Base-by-base conservation (phyloP, 2,329 filamentous ascomycete species). In the Fusarium sp. region DNA sequence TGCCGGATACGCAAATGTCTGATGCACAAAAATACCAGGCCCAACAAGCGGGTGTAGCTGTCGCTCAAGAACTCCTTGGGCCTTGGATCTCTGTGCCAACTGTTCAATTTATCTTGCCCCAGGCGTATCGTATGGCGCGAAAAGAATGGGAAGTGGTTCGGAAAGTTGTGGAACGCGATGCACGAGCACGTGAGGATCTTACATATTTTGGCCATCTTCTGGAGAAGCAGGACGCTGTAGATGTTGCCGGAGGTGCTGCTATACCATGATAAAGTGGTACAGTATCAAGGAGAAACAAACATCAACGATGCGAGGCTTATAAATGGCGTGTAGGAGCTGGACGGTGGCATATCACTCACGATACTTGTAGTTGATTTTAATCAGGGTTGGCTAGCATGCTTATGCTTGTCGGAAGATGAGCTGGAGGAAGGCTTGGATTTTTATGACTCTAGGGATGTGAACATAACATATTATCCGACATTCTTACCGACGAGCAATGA, bases 101-200 rank as follows among this genome's bases (percentile, higher is more conserved):
- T 0, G 86, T 91, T 9, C 81, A 85, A 21, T 89, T 92, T 66
- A 77, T 93, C 5, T 78, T 92, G 39, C 84, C 87, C 6, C 87
- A 91, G 63, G 88, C 88, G 1, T 85, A 83, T 17, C 83, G 84
- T 45, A 91, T 90, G 80, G 82, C 87, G 41, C 80, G 84, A n/a
- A 78, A 84, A 14, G 91, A 96, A 71, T 89, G 95, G 84, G 81
- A 84, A 51, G 85, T 95, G 25, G 84, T 97, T 60, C 82, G 84
- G 47, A 81, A 84, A 35, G 88, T 94, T 13, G 81, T 92, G 21
- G 82, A 87, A 45, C 80, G 82, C 10, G 87, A 92, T 50, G 85
- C 87, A 1, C 82, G 82, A 19, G 85, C 91, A 0, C 81, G 86
- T 19, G 82, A 87, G 2, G 86, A 93, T 68, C 73, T 88, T 15